Evolutionary conservation across 345 rosid species (phyloP), one percentile per base, ranked within the genome.

Genomic region (Citrus medica): DNA sequence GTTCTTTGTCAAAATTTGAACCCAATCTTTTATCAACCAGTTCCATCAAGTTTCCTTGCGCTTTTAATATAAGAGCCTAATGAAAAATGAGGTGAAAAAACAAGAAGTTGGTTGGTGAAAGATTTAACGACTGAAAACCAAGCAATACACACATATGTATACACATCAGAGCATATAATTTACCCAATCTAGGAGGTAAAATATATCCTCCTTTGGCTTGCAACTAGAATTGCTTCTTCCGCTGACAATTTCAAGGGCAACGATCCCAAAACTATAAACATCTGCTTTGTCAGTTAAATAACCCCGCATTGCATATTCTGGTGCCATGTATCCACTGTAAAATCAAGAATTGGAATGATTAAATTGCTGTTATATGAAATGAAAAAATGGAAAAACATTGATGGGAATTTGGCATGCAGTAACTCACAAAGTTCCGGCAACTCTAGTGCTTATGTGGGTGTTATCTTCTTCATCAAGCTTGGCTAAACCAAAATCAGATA

Each of bases 401-500:
- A 28, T 71, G 24, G 35, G 32, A 56, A 22, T 3, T 60, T 62
- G 19, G 19, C 9, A 21, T 25, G 30, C 19, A 21, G 16, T 42
- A 48, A 69, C 88, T 88, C 32, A 92, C 97, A 75, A 83, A 69
- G 93, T 89, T 84, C 92, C 93, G 19, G 94, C 93, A 69, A 90
- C 56, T 77, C 90, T 69, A 73, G 97, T 89, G 82, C 92, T 92
- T 66, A 92, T 89, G 70, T 90, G 94, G 63, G 92, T 89, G 60
- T 92, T 86, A 64, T 89, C 92, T 40, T 85, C 94, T 60, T 89
- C 91, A 16, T 92, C 89, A 19, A 92, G 87, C 56, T 89, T 92
- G 25, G 97, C 97, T 38, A 92, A 81, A 69, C 94, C 94, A 59
- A 92, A 92, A 79, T 92, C 94, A 24, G 92, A 90, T 65, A 92